Evolutionary conservation across 2,329 filamentous ascomycete species (phyloP), one percentile per base, ranked within the genome.

Genomic region (Dactylellina leptospora): DNA sequence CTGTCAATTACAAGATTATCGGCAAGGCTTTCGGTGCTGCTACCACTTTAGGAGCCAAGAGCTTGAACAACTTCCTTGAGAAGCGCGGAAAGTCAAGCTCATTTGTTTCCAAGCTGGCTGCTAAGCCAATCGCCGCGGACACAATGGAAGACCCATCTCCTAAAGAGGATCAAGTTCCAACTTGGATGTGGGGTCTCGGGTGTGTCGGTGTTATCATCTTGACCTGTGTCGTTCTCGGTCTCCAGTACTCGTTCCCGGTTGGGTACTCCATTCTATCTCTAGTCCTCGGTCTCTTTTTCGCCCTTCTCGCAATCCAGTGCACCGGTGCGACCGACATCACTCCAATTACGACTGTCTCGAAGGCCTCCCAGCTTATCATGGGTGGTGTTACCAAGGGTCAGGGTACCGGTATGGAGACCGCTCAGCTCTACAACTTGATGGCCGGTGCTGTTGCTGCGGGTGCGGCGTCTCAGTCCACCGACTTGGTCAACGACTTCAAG

Each of bases 281-380:
- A 72, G 76, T 87, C 72, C 80, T 88, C 38, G 84, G 84, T 61
- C 85, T 87, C 80, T 80, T 87, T 76, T 87, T 87, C 79, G 84
- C 84, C 45, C 85, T 87, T 80, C 80, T 88, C 22, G 85, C 84
- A 48, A 85, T 87, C 73, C 85, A 87, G 77, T 86, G 85, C 77
- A 83, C 84, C 27, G 86, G 83, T 66, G 83, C 84, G n/a, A 86
- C 83, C 13, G 85, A 88, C 75, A 84, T 84, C 75, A 87, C 87
- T 0, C 88, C 88, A 0, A 81, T 90, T 1, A 89, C 87, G 2
- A 86, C 88, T 2, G 86, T 86, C 0, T 84, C 87, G 74, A 90
- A 90, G 79, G 87, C 87, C 3, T 88, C 86, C 1, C 88, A 90
- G 80, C 85, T 90, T 63, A 83, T 90, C 60, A 86, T 88, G 48